Percentiles rank a stretch among this genome's conserved stretches.
Conservation (phyloP, 2,329 filamentous ascomycete species). For the Nothophoma quercina region DNA sequence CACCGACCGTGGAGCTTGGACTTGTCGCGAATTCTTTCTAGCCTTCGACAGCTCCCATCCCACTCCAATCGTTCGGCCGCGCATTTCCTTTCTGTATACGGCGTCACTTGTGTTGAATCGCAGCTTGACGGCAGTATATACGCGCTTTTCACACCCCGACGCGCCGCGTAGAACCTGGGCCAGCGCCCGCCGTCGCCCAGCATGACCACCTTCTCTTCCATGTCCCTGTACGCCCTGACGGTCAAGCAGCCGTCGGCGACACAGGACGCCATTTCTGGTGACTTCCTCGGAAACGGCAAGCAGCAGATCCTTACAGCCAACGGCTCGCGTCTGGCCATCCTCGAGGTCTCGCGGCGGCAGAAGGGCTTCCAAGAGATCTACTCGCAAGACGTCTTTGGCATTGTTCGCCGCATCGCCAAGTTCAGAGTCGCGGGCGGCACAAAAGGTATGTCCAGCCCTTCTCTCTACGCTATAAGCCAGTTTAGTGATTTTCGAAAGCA, state of each 20-base stretch:
- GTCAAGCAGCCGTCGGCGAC: constrained; percentile 91
- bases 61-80: background rate
- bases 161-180: constrained; percentile 34
- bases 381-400: constrained; percentile 94
- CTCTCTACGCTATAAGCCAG: constrained; percentile 45
- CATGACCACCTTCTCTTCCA: constrained; percentile 98
- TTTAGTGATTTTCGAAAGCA: constrained; percentile 58
- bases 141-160: constrained; percentile 14
- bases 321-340: constrained; percentile 85
- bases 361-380: constrained; percentile 86
- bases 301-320: constrained; percentile 96
- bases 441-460: constrained; percentile 76
- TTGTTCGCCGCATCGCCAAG: constrained; percentile 86
- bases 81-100: constrained; percentile 10
- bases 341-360: constrained; percentile 83
- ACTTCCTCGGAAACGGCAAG: constrained; percentile 95
- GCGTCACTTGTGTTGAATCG: constrained; percentile 7
- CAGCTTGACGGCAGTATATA: constrained; percentile 2
- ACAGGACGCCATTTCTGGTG: constrained; percentile 88
- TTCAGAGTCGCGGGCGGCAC: constrained; percentile 92
- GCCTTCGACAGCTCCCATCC: constrained; percentile 4
- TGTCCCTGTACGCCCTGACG: constrained; percentile 98
- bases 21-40: constrained; percentile 8
- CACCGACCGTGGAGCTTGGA: constrained; percentile 3
- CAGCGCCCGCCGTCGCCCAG: constrained; percentile 50